phyloP scores from a whole-genome alignment of 106 monocot species.

The Dioscorea alata region DNA sequence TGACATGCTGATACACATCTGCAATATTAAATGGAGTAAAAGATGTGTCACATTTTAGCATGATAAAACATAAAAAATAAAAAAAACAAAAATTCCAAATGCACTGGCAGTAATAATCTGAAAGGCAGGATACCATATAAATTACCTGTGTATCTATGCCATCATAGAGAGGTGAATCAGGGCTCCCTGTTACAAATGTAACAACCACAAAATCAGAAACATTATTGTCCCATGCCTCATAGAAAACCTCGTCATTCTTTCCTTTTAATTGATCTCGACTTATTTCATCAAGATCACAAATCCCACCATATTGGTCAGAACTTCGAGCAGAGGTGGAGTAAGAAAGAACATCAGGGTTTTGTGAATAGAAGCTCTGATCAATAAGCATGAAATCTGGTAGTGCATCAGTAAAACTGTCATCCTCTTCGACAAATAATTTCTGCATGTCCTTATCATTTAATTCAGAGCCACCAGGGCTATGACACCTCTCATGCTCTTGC shows the following conservation, averaged over 20 bases:
- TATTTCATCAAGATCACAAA: conserved; percentile 12
- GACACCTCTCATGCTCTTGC: conserved; percentile 20
- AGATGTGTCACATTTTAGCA: no score
- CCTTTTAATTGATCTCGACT: conserved; percentile 27
- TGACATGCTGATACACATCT: conserved; percentile 92
- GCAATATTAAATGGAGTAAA: conserved; percentile 15
- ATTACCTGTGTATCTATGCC: conserved; percentile 86
- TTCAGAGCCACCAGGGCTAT: conserved; percentile 10
- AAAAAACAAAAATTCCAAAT: not conserved
- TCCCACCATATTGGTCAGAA: conserved; percentile 14
- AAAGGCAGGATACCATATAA: not conserved
- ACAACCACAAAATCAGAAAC: conserved; percentile 75
- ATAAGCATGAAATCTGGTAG: conserved; percentile 68
- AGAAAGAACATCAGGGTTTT: conserved; percentile 17
- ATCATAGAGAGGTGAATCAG: conserved; percentile 79
- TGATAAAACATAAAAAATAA: not conserved
- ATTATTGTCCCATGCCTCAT: conserved; percentile 65
- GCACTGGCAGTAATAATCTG: not conserved
- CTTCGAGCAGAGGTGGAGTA: conserved; percentile 12
- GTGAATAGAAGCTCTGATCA: conserved; percentile 38
- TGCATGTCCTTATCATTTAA: conserved; percentile 8
- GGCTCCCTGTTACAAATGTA: conserved; percentile 59
- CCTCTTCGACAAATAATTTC: conserved; percentile 50
- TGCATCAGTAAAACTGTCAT: conserved; percentile 84
- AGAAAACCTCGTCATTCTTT: conserved; percentile 59